phyloP scores from a whole-genome alignment of 768 basidiomycete genomes.

The Boletus subcaerulescens region DNA sequence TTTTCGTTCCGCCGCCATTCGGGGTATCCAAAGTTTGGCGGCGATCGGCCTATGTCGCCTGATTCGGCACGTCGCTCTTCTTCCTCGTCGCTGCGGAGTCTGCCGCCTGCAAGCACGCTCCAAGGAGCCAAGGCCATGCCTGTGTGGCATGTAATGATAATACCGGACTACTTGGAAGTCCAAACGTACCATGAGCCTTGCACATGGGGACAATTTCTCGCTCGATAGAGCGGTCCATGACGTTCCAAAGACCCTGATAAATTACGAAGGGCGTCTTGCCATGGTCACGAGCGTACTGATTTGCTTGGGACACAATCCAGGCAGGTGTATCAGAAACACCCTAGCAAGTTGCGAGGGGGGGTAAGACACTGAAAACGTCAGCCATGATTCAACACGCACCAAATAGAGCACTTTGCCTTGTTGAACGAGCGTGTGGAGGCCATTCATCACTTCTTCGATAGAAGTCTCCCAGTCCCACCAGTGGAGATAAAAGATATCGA shows the following conservation, averaged over 20 bases:
- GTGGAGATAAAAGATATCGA: constrained; percentile 26
- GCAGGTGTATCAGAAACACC: constrained; percentile 36
- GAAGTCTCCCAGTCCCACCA: constrained; percentile 39
- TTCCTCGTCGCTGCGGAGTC: constrained; percentile 31
- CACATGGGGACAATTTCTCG: constrained; percentile 42
- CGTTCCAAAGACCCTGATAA: constrained; percentile 40
- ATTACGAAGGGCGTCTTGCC: constrained; percentile 45
- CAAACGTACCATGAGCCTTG: constrained; percentile 19
- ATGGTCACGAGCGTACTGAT: constrained; percentile 41
- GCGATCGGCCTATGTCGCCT: constrained; percentile 5
- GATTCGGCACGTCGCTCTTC: constrained; percentile 26
- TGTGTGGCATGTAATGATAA: background rate
- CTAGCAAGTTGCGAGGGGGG: background rate
- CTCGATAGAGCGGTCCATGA: constrained; percentile 39
- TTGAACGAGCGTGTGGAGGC: constrained; percentile 36
- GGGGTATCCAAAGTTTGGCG: no score
- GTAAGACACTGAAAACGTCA: background rate
- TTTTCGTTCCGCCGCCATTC: constrained; percentile 46
- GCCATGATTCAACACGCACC: background rate
- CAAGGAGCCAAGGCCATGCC: constrained; percentile 38
- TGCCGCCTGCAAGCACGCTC: constrained; percentile 35
- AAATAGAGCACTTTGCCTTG: constrained; percentile 40
- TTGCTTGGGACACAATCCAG: constrained; percentile 40
- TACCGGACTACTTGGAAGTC: background rate
- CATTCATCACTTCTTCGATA: constrained; percentile 41